A percentile compares a stretch with the other conserved stretches of the same genome.
Conservation (phyloP, 139 green algal genomes). For the Yamagishiella unicocca region DNA sequence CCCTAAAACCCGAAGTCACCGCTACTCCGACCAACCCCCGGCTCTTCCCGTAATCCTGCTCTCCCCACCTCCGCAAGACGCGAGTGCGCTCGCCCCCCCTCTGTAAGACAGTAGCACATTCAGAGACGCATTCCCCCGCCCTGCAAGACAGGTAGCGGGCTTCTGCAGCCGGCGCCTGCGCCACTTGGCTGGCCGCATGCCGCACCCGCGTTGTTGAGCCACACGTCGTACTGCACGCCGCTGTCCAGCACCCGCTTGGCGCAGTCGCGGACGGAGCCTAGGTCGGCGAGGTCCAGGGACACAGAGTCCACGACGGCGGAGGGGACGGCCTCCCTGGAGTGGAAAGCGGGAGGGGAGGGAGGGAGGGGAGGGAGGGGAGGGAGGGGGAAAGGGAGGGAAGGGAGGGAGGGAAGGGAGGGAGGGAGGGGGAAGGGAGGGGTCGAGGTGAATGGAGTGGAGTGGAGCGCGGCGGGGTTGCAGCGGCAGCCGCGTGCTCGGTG, state of each 20-base stretch:
- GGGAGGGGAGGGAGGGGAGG: not conserved
- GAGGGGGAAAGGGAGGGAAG: not conserved
- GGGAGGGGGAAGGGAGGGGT: not conserved
- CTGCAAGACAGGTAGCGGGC: too few relatives aligned
- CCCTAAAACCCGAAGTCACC: too few relatives aligned
- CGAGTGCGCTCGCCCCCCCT: too few relatives aligned
- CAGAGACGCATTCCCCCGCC: too few relatives aligned
- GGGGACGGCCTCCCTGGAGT: slow-evolving; percentile 57
- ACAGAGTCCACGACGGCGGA: slow-evolving; percentile 55
- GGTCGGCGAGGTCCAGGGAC: slow-evolving; percentile 75
- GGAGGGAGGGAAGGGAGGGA: not conserved
- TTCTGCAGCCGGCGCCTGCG: too few relatives aligned
- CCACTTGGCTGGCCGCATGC: not conserved
- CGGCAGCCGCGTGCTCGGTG: too few relatives aligned
- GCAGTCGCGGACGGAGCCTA: slow-evolving; percentile 68
- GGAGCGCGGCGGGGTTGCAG: too few relatives aligned
- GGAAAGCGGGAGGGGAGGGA: not conserved
- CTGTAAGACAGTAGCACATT: too few relatives aligned
- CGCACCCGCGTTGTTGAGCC: slow-evolving; percentile 86
- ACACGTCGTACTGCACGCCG: slow-evolving; percentile 74
- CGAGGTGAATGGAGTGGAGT: too few relatives aligned
- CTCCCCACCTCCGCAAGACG: too few relatives aligned
- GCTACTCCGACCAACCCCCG: too few relatives aligned
- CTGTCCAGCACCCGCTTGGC: slow-evolving; percentile 64
- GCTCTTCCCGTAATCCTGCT: too few relatives aligned